These are phyloP conservation scores for Trypanosoma brucei DNA, from an alignment of 208 protist genomes.

Conservation along the genomic window DNA sequence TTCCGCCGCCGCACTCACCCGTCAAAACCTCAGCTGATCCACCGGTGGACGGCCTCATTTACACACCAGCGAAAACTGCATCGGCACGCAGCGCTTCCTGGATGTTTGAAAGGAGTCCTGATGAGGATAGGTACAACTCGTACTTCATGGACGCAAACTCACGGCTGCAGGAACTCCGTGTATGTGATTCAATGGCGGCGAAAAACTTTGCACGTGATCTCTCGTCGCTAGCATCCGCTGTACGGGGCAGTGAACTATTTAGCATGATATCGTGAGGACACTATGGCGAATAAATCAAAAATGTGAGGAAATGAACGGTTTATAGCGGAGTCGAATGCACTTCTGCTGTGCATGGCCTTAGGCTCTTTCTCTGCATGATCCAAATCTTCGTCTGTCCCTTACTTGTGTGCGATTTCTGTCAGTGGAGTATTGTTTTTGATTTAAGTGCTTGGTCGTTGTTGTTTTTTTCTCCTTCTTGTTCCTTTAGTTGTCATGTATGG, in stretches of 20 bases:
- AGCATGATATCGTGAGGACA: conserved; percentile 7
- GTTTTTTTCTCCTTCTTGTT: too few species aligned
- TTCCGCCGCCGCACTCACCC: background rate
- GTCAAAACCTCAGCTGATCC: background rate
- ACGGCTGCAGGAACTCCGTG: background rate
- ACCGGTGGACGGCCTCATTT: conserved; percentile 16
- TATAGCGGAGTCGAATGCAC: too few species aligned
- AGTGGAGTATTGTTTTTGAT: too few species aligned
- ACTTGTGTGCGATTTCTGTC: too few species aligned
- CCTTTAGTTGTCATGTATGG: too few species aligned
- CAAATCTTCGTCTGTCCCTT: too few species aligned
- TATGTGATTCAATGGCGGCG: conserved; percentile 9
- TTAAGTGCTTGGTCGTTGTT: too few species aligned
- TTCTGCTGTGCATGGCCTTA: too few species aligned
- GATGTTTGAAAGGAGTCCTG: conserved; percentile 1
- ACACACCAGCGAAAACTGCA: conserved; percentile 8
- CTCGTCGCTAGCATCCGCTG: conserved; percentile 6
- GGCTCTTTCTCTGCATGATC: too few species aligned
- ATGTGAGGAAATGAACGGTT: background rate
- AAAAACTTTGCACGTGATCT: conserved; percentile 20
- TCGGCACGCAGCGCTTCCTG: background rate
- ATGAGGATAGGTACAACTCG: background rate
- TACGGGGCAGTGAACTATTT: conserved; percentile 12
- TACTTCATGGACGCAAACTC: background rate
- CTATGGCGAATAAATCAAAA: background rate